A percentile compares a stretch with the other conserved stretches of the same genome.
phyloP scores from a whole-genome alignment of 1,284 basidiomycete species.

The Boletus semigastroideus region DNA sequence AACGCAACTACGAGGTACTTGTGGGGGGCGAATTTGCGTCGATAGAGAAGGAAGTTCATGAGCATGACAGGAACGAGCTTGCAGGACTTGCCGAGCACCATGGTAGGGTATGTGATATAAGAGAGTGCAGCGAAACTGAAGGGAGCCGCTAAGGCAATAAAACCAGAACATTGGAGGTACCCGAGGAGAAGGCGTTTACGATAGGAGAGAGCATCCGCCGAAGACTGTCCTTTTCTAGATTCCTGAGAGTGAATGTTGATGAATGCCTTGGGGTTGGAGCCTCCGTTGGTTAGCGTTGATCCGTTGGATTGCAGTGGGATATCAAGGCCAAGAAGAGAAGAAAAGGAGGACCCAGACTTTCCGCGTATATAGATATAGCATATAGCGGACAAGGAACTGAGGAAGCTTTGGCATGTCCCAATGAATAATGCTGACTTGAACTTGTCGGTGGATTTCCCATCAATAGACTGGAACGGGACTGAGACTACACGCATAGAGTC shows the following conservation, averaged over 20 bases:
- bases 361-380: conserved; percentile 76
- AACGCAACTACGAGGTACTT: conserved; percentile 93
- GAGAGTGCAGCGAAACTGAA: conserved; percentile 94
- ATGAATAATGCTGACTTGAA: conserved; percentile 89
- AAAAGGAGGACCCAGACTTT: conserved; percentile 50
- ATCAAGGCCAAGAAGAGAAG: conserved; percentile 58
- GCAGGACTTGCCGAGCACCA: conserved; percentile 98
- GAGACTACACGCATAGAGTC: conserved; percentile 55
- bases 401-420: conserved; percentile 83
- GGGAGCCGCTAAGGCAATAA: conserved; percentile 90
- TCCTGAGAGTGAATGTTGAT: conserved; percentile 22
- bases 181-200: conserved; percentile 60
- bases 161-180: conserved; percentile 82
- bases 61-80: conserved; percentile 96
- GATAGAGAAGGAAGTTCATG: conserved; percentile 91
- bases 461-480: conserved; percentile 74
- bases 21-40: conserved; percentile 86
- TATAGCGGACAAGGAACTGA: conserved; percentile 78
- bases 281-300: conserved; percentile 19
- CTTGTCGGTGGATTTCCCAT: conserved; percentile 65
- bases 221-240: conserved; percentile 37
- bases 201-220: conserved; percentile 38
- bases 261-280: conserved; percentile 26
- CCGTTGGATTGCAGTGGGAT: conserved; percentile 29
- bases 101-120: conserved; percentile 97